Evolutionary conservation across 2,329 filamentous ascomycete species (phyloP), one percentile per base, ranked within the genome.

Genomic region (Neofusicoccum sp.): DNA sequence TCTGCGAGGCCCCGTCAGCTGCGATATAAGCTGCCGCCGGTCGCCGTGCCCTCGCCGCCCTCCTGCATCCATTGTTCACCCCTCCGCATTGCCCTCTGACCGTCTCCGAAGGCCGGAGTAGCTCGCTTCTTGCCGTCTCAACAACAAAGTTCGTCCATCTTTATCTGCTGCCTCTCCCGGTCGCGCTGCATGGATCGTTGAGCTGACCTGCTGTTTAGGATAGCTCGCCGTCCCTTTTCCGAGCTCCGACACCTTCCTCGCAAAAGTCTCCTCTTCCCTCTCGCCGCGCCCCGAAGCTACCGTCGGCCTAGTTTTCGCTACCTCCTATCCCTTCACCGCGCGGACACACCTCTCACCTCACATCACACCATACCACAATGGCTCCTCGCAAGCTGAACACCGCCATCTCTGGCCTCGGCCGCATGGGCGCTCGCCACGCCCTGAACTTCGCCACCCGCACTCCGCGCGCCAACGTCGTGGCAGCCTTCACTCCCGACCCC

Each of bases 381-480:
- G 66, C 70, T 26, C 66, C 67, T 9, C 75, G 73, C 62, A 76
- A 76, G 68, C 76, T 80, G 60, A 70, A 76, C 63, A 69, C 80
- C 54, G 78, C 75, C 63, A 73, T 78, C 61, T 76, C 75, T 53
- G 79, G 79, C 65, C 76, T 81, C 24, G 79, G 79, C 65, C 78
- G 78, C 65, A 81, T 81, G 79, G 79, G 79, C 47, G 75, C 77
- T 61, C 75, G 78, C 33, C 78, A 80, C 65, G 79, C 78, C n/a
- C 69, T 76, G 61, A 74, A 80, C 66, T 78, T 79, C 67, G 73
- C 79, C 51, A 75, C 78, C 64, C 75, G 75, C 48, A 79, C 77
- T 2, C 77, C 78, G 26, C 76, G 75, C 34, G 78, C 76, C 6
- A 72, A 79, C 61, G 74, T 81, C 28, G 78, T 80, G 6, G 78